Evolutionary conservation across 495 filamentous ascomycete species (phyloP).

Genomic region (Pseudotulostoma volvatum): DNA sequence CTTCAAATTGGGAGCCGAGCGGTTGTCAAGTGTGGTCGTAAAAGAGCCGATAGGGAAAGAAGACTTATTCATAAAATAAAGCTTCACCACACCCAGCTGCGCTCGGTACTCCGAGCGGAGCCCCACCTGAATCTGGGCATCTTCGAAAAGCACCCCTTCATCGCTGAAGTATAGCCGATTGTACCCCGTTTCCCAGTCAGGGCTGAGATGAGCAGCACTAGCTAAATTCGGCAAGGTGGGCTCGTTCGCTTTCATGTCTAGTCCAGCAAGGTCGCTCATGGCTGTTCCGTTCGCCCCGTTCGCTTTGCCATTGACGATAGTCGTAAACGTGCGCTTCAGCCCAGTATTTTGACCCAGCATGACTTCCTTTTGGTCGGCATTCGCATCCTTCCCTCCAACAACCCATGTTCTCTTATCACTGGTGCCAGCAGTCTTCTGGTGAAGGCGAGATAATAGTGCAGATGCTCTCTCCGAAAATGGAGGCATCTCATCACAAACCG

Average conservation of each 20-base stretch:
- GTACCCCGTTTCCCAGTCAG: slow-evolving; percentile 88
- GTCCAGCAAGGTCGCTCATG: slow-evolving; percentile 53
- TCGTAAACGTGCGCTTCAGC: slow-evolving; percentile 68
- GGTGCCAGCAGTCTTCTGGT: slow-evolving; percentile 79
- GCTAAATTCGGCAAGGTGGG: slow-evolving; percentile 66
- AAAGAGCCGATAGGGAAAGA: slow-evolving; percentile 69
- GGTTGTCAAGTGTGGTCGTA: slow-evolving; percentile 85
- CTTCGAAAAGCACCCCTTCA: slow-evolving; percentile 88
- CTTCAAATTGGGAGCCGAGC: slow-evolving; percentile 49
- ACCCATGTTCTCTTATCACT: slow-evolving; percentile 95
- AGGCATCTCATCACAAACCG: slow-evolving; percentile 97
- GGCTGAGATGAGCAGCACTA: slow-evolving; percentile 78
- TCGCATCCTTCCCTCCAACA: slow-evolving; percentile 85
- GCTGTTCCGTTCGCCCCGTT: slow-evolving; percentile 39
- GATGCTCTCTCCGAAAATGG: slow-evolving; percentile 92
- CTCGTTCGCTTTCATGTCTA: slow-evolving; percentile 54
- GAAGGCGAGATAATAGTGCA: slow-evolving; percentile 76
- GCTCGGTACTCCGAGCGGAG: slow-evolving; percentile 85
- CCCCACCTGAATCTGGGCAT: slow-evolving; percentile 84
- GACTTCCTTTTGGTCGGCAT: slow-evolving; percentile 63
- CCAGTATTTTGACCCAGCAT: slow-evolving; percentile 66
- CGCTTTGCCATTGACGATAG: slow-evolving; percentile 34
- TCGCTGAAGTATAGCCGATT: slow-evolving; percentile 60
- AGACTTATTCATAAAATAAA: slow-evolving; percentile 92
- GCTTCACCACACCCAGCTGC: slow-evolving; percentile 83